Conservation (phyloP, 148 eudicot species). For the Talinum fruticosum region DNA sequence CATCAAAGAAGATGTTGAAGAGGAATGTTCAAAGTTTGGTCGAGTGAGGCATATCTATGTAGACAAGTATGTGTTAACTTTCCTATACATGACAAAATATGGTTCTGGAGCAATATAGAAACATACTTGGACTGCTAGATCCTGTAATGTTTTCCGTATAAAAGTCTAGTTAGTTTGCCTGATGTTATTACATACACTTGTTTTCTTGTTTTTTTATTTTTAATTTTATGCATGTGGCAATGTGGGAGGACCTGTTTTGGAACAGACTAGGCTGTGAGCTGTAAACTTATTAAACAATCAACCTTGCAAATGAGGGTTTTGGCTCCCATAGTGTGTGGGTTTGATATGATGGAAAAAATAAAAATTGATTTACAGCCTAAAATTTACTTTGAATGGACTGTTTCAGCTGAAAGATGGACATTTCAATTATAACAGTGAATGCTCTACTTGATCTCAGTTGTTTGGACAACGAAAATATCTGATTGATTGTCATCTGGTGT, state of each 20-base stretch:
- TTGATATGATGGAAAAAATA: no score
- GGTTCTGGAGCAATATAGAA: neutral
- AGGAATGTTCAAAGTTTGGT: conserved; percentile 80
- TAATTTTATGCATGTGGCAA: no score
- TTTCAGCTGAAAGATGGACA: no score
- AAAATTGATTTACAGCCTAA: no score
- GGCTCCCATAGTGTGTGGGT: no score
- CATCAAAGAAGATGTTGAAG: conserved; percentile 72
- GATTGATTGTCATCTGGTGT: neutral
- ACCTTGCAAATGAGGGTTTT: no score
- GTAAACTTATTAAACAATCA: neutral
- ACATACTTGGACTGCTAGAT: neutral
- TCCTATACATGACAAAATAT: neutral
- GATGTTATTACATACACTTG: neutral
- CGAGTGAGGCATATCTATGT: conserved; percentile 70
- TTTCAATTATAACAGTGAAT: no score
- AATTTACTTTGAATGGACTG: no score
- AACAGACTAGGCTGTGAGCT: neutral
- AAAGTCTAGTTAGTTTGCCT: neutral
- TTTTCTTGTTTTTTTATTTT: no score
- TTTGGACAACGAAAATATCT: neutral
- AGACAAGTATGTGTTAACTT: conserved; percentile 66
- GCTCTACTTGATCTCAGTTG: no score
- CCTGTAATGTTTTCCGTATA: neutral
- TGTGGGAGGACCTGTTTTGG: neutral